These are phyloP conservation scores for Xerocomus brunneocitrinus DNA, from an alignment of 768 basidiomycete species.

Conservation along the genomic window DNA sequence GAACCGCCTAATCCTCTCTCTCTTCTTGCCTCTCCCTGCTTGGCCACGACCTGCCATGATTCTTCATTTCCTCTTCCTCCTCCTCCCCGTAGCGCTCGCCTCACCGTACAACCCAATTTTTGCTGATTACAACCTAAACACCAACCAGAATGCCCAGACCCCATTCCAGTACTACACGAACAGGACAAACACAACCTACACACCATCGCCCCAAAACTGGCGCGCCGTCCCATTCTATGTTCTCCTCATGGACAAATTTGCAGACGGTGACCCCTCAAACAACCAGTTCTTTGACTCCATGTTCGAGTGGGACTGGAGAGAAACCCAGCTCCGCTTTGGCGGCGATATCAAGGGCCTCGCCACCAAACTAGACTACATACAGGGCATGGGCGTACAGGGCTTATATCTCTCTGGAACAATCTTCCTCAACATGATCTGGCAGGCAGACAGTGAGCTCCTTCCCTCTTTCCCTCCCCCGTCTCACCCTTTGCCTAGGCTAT, in stretches of 20 bases:
- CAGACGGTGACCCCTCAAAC: conserved; percentile 87
- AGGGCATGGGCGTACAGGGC: conserved; percentile 80
- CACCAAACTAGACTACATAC: conserved; percentile 76
- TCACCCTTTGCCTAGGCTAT: conserved; percentile 50
- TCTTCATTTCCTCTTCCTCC: conserved; percentile 5
- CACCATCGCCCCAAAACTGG: conserved; percentile 82
- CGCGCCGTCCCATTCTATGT: conserved; percentile 76
- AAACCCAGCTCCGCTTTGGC: conserved; percentile 85
- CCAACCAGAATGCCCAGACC: conserved; percentile 64
- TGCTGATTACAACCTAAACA: conserved; percentile 72
- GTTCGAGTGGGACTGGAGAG: conserved; percentile 81
- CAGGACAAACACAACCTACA: conserved; percentile 64
- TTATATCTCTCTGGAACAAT: conserved; percentile 92
- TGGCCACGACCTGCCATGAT: background rate
- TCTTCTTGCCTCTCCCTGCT: background rate
- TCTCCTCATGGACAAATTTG: conserved; percentile 87
- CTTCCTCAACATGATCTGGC: conserved; percentile 96
- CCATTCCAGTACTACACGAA: conserved; percentile 61
- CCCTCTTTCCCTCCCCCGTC: background rate
- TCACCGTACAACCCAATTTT: conserved; percentile 69
- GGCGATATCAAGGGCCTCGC: conserved; percentile 82
- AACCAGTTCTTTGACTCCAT: conserved; percentile 83
- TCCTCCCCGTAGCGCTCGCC: conserved; percentile 42
- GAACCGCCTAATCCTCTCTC: background rate
- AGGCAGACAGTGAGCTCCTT: conserved; percentile 77